Base-by-base conservation (phyloP, 257 asterid species). In the Anisodus acutangulus region DNA sequence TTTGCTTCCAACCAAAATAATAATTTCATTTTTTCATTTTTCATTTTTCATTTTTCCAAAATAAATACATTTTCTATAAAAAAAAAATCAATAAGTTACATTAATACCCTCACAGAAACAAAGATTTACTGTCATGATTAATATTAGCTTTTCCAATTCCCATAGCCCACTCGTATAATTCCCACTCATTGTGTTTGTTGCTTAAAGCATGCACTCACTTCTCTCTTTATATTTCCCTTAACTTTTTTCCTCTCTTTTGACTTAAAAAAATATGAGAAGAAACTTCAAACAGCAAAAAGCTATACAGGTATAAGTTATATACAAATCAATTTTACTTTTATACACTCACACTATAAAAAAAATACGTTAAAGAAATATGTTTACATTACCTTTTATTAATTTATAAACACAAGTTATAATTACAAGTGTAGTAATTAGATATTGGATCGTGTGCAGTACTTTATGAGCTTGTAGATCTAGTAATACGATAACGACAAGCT, bases 101-200 rank as follows among this genome's bases (percentile, higher is more conserved):
- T 49, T 51, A 3, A 47, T 74, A 6, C 62, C 81, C 81, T 51
- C 62, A 22, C 16, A 74, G 11, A 74, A 49, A 11, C 19, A 74
- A 47, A 72, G 43, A 9, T 9, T 72, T 71, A 31, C 76, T 80
- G 2, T 78, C 22, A 22, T 55, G 64, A 63, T 66, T 59, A 70
- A 19, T n/a, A 57, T 79, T 57, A 74, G 13, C 78, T 82, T 84
- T 85, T 87, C 85, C 86, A 86, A 39, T 85, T 86, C 86, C 84
- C 87, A 74, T 84, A 74, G 81, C 81, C 62, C 87, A 81, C 86
- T 86, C 78, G 59, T 83, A 91, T 90, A 91, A 89, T 87, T 84
- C 87, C 92, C 90, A 89, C 93, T 93, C 92, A 92, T 92, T 88
- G 66, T 93, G 97, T 90, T 93, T 92, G 94, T 93, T 92, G 97